These are phyloP conservation scores for Sporothrix schenckii DNA, from an alignment of 2,329 filamentous ascomycete species.

Conservation along the genomic window DNA sequence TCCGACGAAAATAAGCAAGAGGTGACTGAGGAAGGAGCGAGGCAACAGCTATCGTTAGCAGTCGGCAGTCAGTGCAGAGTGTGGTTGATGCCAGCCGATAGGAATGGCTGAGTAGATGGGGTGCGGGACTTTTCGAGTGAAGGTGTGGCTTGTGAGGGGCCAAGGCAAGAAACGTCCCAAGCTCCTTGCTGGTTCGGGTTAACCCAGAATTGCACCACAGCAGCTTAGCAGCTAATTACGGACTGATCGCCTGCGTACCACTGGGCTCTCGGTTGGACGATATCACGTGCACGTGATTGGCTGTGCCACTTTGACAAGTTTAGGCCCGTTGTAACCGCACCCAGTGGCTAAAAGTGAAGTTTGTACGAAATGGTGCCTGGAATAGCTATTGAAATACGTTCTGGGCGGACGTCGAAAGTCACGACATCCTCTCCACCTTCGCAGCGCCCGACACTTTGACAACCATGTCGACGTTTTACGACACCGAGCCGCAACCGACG, in stretches of 20 bases:
- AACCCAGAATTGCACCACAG: neutral
- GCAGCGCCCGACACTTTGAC: neutral
- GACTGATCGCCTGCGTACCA: slow-evolving; percentile 2
- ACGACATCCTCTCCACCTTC: neutral
- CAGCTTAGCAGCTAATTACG: neutral
- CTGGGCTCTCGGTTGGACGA: neutral
- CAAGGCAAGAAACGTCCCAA: slow-evolving; percentile 21
- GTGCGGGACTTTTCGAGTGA: slow-evolving; percentile 31
- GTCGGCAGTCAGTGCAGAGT: slow-evolving; percentile 3
- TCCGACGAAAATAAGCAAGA: slow-evolving; percentile 13
- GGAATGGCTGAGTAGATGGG: neutral
- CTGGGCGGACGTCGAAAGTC: neutral
- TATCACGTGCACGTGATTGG: slow-evolving; percentile 21
- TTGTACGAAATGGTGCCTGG: neutral
- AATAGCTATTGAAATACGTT: neutral
- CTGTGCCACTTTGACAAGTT: neutral
- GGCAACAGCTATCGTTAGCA: slow-evolving; percentile 9
- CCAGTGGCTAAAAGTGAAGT: slow-evolving; percentile 24
- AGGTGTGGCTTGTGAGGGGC: slow-evolving; percentile 26
- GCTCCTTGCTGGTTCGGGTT: slow-evolving; percentile 29
- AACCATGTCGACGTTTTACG: slow-evolving; percentile 84
- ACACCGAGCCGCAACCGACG: slow-evolving; percentile 91
- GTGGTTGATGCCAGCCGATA: slow-evolving; percentile 25
- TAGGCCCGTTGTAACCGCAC: slow-evolving; percentile 17
- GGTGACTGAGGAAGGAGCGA: slow-evolving; percentile 18